These are phyloP conservation scores for Tulasnella sp. DNA, from an alignment of 768 basidiomycete genomes.

Conservation along the genomic window DNA sequence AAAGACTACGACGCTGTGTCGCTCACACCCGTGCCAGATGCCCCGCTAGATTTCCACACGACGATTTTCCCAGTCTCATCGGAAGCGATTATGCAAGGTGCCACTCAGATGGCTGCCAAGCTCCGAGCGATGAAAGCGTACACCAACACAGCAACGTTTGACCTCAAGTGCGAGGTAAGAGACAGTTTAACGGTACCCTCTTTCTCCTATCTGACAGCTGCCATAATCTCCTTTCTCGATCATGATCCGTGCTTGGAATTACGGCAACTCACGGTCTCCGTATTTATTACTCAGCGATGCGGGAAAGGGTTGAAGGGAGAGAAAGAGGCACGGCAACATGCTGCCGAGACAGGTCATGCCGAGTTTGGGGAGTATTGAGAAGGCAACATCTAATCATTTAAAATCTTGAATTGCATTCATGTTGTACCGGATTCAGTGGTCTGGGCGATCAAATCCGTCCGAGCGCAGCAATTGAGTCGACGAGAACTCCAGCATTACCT, in stretches of 20 bases:
- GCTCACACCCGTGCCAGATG: constrained; percentile 73
- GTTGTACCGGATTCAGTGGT: not conserved
- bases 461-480: not conserved
- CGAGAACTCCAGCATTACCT: not conserved
- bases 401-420: not conserved
- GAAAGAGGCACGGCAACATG: constrained; percentile 89
- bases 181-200: constrained; percentile 39
- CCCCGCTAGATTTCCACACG: constrained; percentile 87
- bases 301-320: constrained; percentile 88
- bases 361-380: constrained; percentile 77
- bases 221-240: not conserved
- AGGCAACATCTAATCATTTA: not conserved
- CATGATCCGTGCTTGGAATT: not conserved
- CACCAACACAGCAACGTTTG: constrained; percentile 91
- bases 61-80: constrained; percentile 70
- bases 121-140: constrained; percentile 75
- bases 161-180: constrained; percentile 79
- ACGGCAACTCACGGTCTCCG: not conserved
- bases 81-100: constrained; percentile 65
- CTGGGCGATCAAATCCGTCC: not conserved
- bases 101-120: constrained; percentile 68
- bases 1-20: constrained; percentile 85
- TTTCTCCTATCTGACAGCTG: constrained; percentile 5
- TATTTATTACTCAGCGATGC: constrained; percentile 59
- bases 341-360: constrained; percentile 81